Percentiles rank a stretch among this genome's conserved stretches.
phyloP scores from a whole-genome alignment of 176 grass and related monocot species.

The Triticum timopheevii region DNA sequence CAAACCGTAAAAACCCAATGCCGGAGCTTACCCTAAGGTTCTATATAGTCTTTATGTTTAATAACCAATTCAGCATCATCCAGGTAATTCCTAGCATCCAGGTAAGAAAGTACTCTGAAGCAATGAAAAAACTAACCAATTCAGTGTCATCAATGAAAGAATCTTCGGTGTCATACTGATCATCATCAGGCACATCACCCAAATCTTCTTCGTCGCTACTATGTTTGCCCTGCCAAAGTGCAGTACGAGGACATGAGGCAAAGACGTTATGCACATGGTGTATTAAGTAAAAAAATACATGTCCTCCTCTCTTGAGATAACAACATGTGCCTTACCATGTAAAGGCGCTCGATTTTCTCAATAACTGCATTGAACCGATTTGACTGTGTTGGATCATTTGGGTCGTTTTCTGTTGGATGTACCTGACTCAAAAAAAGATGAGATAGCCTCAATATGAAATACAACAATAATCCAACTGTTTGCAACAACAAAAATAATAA shows the following conservation, averaged over 20 bases:
- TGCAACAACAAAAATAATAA: neutral
- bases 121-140: conserved; percentile 50
- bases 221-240: conserved; percentile 53
- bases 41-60: neutral
- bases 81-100: neutral
- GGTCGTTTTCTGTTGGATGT: conserved; percentile 55
- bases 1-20: too few species aligned
- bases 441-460: neutral
- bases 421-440: conserved; percentile 41
- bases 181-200: conserved; percentile 67
- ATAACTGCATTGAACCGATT: conserved; percentile 82
- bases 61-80: neutral
- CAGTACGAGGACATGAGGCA: neutral
- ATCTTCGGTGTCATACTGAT: conserved; percentile 88
- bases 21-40: neutral
- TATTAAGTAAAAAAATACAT: neutral
- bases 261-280: neutral
- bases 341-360: conserved; percentile 82
- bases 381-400: conserved; percentile 46
- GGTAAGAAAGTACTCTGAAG: conserved; percentile 5
- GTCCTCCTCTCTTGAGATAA: conserved; percentile 3
- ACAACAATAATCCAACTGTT: neutral
- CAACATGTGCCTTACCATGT: conserved; percentile 56
- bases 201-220: conserved; percentile 77
- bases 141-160: conserved; percentile 83